Evolutionary conservation across 2,329 filamentous ascomycete species (phyloP).

Genomic region (Endothia cerciana): DNA sequence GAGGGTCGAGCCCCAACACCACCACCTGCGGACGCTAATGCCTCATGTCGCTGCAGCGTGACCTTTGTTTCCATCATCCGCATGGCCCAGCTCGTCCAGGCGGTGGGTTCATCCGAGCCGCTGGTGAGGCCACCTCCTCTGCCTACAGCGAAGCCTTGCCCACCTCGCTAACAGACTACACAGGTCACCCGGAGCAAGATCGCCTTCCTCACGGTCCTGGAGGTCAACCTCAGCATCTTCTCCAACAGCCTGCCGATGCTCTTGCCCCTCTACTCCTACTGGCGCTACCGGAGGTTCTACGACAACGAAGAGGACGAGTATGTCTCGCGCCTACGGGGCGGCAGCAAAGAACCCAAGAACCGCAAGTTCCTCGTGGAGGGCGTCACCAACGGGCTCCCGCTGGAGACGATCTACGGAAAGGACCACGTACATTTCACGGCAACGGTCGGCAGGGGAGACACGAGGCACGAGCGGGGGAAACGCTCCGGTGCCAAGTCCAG

Average conservation of each 20-base stretch:
- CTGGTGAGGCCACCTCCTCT: not conserved
- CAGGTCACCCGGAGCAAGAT: slow-evolving; percentile 6
- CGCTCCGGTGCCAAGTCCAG: not conserved
- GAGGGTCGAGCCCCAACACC: too few species aligned
- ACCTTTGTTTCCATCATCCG: slow-evolving; percentile 22
- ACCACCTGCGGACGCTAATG: not conserved
- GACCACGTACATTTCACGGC: slow-evolving; percentile 23
- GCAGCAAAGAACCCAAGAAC: not conserved
- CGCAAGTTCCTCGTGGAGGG: slow-evolving; percentile 20
- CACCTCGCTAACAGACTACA: not conserved
- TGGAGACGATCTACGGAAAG: slow-evolving; percentile 27
- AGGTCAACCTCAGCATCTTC: slow-evolving; percentile 21
- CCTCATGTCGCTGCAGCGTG: slow-evolving; percentile 3
- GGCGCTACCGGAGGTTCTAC: slow-evolving; percentile 22
- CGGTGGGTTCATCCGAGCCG: not conserved
- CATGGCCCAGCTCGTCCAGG: not conserved
- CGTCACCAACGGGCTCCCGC: slow-evolving; percentile 22
- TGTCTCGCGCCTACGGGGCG: slow-evolving; percentile 20
- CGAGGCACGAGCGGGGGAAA: not conserved
- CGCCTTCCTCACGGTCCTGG: slow-evolving; percentile 14
- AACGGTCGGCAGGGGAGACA: slow-evolving; percentile 19
- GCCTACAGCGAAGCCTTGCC: not conserved
- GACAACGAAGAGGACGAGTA: slow-evolving; percentile 24
- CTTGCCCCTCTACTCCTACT: slow-evolving; percentile 24
- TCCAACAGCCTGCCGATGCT: slow-evolving; percentile 28